Evolutionary conservation across 441 rosid genomes (phyloP).

Genomic region (Geranium incanum): DNA sequence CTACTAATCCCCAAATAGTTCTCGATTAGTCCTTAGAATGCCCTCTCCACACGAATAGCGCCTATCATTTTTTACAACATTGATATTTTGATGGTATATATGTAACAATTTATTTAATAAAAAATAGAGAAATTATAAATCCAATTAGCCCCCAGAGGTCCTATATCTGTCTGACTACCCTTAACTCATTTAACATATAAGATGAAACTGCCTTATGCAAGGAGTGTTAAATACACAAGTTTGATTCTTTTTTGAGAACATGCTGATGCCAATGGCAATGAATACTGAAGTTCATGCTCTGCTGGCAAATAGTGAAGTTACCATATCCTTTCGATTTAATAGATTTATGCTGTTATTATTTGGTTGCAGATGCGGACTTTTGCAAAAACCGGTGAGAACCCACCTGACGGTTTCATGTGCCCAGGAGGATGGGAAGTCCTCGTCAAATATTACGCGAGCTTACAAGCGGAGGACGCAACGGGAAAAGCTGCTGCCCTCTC

Average conservation of each 20-base stretch:
- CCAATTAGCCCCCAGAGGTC: too few relatives aligned
- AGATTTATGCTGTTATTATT: background rate
- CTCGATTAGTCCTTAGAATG: too few relatives aligned
- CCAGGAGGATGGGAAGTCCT: slow-evolving; percentile 90
- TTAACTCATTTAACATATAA: too few relatives aligned
- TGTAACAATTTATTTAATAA: too few relatives aligned
- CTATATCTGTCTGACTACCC: too few relatives aligned
- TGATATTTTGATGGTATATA: too few relatives aligned
- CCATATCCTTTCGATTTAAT: too few relatives aligned
- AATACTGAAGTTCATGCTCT: slow-evolving; percentile 1
- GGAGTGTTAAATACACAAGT: background rate
- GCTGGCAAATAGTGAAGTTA: background rate
- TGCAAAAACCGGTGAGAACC: slow-evolving; percentile 78
- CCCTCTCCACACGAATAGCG: too few relatives aligned
- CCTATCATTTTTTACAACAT: too few relatives aligned
- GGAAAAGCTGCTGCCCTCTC: background rate
- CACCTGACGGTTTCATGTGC: slow-evolving; percentile 95
- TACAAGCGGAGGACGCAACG: slow-evolving; percentile 13
- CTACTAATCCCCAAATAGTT: too few relatives aligned
- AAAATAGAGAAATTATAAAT: too few relatives aligned
- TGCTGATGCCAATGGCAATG: background rate
- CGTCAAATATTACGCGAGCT: slow-evolving; percentile 75
- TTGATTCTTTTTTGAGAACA: background rate
- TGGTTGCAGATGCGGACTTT: slow-evolving; percentile 67
- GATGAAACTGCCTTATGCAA: background rate